A percentile compares a stretch with the other conserved stretches of the same genome.
Conservation (phyloP, 768 basidiomycete species). For the Pulveroboletus sp. region DNA sequence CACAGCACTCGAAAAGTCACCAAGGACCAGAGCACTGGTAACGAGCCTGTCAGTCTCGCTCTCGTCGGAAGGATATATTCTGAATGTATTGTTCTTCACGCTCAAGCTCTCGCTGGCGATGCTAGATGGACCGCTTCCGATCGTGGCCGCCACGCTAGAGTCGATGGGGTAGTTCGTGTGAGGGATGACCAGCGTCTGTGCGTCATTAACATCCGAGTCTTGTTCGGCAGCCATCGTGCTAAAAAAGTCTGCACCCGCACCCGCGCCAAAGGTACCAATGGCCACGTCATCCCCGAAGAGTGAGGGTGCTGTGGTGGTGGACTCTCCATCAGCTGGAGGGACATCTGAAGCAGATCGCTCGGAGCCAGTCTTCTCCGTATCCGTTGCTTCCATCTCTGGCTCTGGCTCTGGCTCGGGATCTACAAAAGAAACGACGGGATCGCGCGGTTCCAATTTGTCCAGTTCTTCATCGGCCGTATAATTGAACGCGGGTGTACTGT, state of each 20-base stretch:
- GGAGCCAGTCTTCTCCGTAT: slow-evolving; percentile 44
- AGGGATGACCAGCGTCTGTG: slow-evolving; percentile 54
- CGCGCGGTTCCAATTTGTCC: slow-evolving; percentile 48
- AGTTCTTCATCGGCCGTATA: slow-evolving; percentile 39
- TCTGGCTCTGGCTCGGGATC: slow-evolving; percentile 52
- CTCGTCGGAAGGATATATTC: slow-evolving; percentile 84
- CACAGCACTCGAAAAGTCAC: slow-evolving; percentile 93
- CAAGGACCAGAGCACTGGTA: slow-evolving; percentile 89
- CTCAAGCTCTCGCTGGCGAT: slow-evolving; percentile 45
- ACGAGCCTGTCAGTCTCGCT: slow-evolving; percentile 83
- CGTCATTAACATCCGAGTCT: slow-evolving; percentile 35
- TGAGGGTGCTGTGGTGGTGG: slow-evolving; percentile 81
- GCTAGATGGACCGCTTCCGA: slow-evolving; percentile 87
- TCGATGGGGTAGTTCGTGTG: slow-evolving; percentile 77
- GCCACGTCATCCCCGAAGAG: slow-evolving; percentile 77
- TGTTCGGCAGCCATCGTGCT: slow-evolving; percentile 62
- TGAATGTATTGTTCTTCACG: slow-evolving; percentile 79
- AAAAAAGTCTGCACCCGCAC: slow-evolving; percentile 78
- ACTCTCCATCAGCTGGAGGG: slow-evolving; percentile 66
- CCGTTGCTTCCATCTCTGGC: slow-evolving; percentile 25
- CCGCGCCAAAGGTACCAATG: slow-evolving; percentile 55
- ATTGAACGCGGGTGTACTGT: slow-evolving; percentile 30
- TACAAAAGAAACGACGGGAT: slow-evolving; percentile 79
- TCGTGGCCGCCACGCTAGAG: slow-evolving; percentile 91
- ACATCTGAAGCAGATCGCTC: slow-evolving; percentile 70